These are phyloP conservation scores for Fusarium tjaetaba DNA, from an alignment of 2,329 filamentous ascomycete species.

Conservation along the genomic window DNA sequence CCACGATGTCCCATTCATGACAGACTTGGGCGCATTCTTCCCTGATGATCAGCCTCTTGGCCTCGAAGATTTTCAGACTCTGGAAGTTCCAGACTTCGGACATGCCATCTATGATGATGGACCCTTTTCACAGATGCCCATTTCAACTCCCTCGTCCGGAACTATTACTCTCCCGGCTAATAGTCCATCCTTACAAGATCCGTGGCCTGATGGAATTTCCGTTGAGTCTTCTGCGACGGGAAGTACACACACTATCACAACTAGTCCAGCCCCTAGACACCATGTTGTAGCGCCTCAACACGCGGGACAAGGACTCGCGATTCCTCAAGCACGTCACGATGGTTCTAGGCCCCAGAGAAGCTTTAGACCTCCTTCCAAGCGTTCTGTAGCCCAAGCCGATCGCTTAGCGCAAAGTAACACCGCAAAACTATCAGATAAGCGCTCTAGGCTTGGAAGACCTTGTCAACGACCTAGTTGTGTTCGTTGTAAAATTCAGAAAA, in stretches of 20 bases:
- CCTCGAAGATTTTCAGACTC: accelerated
- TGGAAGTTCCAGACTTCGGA: not conserved
- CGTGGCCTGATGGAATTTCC: not conserved
- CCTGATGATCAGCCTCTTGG: not conserved
- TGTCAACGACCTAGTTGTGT: not conserved
- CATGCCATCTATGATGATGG: not conserved
- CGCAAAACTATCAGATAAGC: not conserved
- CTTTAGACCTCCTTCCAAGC: accelerated
- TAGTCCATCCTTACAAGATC: not conserved
- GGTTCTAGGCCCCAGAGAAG: not conserved
- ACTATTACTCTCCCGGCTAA: not conserved
- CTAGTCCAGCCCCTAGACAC: not conserved
- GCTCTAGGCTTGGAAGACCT: not conserved
- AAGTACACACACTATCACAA: not conserved
- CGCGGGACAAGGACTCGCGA: not conserved
- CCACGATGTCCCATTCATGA: not conserved
- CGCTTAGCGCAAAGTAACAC: accelerated
- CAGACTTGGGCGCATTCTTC: not conserved
- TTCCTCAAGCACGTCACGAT: not conserved
- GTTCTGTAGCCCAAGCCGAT: accelerated
- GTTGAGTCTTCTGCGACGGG: not conserved
- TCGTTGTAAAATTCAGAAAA: not conserved
- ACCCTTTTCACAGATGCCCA: not conserved
- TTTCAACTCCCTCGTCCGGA: not conserved
- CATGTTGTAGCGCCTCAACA: accelerated